Conservation (phyloP, 768 basidiomycete genomes). For the Hygrocybe coccinea region DNA sequence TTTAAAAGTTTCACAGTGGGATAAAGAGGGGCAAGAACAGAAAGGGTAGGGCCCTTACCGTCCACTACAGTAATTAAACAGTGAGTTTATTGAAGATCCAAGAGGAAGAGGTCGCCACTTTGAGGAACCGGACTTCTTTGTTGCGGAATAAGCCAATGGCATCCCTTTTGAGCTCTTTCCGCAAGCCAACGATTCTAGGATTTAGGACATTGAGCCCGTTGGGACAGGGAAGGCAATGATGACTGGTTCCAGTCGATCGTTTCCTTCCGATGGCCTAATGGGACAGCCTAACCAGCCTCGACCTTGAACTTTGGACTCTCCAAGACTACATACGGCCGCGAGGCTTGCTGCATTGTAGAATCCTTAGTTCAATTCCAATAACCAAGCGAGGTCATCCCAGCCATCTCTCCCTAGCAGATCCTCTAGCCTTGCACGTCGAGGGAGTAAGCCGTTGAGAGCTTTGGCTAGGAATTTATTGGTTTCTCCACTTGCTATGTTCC, state of each 20-base stretch:
- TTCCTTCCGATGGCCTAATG: slow-evolving; percentile 16
- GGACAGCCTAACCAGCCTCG: slow-evolving; percentile 22
- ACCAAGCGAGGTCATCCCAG: slow-evolving; percentile 20
- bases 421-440: slow-evolving; percentile 15
- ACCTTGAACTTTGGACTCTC: neutral
- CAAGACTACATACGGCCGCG: slow-evolving; percentile 18
- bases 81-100: no score
- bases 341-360: slow-evolving; percentile 24
- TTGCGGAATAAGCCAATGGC: slow-evolving; percentile 31
- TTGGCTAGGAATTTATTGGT: slow-evolving; percentile 17
- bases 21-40: no score
- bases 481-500: slow-evolving; percentile 14
- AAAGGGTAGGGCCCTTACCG: no score
- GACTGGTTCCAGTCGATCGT: slow-evolving; percentile 19
- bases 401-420: slow-evolving; percentile 18
- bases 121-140: neutral
- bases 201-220: neutral
- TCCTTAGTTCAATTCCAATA: slow-evolving; percentile 23
- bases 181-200: neutral
- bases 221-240: slow-evolving; percentile 19
- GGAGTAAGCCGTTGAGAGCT: slow-evolving; percentile 21
- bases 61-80: no score
- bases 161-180: neutral
- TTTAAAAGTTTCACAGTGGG: no score
- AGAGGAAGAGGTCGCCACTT: no score